phyloP scores from a whole-genome alignment of 352 stramenopile species.

The Phytophthora multivora region DNA sequence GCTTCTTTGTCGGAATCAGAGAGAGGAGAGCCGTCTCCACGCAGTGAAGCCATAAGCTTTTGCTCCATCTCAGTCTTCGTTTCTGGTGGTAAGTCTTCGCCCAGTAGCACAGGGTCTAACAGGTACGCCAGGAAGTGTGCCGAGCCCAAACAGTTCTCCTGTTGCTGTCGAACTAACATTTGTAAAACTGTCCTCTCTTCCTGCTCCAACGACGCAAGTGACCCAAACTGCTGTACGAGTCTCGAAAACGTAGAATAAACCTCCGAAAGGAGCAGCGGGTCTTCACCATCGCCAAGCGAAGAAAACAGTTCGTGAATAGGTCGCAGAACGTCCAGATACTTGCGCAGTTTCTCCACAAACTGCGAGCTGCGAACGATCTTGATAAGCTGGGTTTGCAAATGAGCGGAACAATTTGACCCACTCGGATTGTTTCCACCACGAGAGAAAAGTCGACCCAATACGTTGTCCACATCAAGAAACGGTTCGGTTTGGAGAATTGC shows the following conservation, averaged over 20 bases:
- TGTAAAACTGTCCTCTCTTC: constrained; percentile 34
- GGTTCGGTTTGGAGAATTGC: constrained; percentile 38
- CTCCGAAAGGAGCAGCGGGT: constrained; percentile 40
- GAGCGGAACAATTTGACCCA: neutral
- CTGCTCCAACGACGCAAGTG: constrained; percentile 20
- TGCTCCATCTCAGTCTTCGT: constrained; percentile 41
- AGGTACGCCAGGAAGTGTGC: constrained; percentile 42
- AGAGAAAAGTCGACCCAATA: constrained; percentile 16
- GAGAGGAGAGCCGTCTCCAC: constrained; percentile 21
- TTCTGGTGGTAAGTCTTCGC: constrained; percentile 39
- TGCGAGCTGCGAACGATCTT: constrained; percentile 25
- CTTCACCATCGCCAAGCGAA: constrained; percentile 8
- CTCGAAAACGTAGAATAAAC: constrained; percentile 33
- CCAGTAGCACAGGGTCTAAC: constrained; percentile 50
- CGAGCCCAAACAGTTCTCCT: constrained; percentile 18
- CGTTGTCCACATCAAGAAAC: constrained; percentile 30
- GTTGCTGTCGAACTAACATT: constrained; percentile 26
- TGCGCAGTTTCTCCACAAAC: constrained; percentile 36
- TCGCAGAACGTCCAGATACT: constrained; percentile 38
- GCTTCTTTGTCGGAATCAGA: constrained; percentile 37
- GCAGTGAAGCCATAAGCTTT: constrained; percentile 33
- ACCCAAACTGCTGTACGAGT: constrained; percentile 28
- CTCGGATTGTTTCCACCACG: neutral
- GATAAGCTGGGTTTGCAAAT: constrained; percentile 31
- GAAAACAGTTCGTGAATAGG: constrained; percentile 33